phyloP scores from a whole-genome alignment of 75 land plant genomes.

The Cunninghamia lanceolata region DNA sequence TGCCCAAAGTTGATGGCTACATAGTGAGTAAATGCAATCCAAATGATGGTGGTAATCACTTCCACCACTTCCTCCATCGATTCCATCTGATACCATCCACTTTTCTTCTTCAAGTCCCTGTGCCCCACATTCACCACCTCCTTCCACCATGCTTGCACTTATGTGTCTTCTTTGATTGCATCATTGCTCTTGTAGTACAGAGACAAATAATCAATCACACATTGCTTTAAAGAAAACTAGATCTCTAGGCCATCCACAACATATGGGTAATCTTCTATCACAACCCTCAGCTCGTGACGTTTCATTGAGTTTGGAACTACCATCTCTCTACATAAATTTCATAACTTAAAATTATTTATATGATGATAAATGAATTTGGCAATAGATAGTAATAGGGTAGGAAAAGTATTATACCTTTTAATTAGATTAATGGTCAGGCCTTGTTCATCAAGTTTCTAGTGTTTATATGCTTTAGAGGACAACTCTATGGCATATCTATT shows the following conservation, averaged over 20 bases:
- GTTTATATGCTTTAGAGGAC: slow-evolving; percentile 45
- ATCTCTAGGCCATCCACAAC: slow-evolving; percentile 53
- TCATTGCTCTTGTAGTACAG: no score
- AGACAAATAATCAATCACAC: background rate
- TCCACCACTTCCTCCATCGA: background rate
- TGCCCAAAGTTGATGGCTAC: slow-evolving; percentile 39
- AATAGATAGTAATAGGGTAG: background rate
- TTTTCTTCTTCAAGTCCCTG: no score
- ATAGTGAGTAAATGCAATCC: slow-evolving; percentile 46
- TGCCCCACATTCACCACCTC: no score
- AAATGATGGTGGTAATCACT: slow-evolving; percentile 19
- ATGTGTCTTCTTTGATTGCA: no score
- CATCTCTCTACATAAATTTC: slow-evolving; percentile 35
- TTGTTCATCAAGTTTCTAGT: slow-evolving; percentile 53
- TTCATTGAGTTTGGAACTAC: slow-evolving; percentile 38
- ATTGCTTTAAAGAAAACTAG: background rate
- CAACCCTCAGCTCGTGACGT: slow-evolving; percentile 36
- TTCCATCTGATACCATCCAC: slow-evolving; percentile 21
- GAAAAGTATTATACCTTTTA: slow-evolving; percentile 25
- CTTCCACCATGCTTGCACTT: no score
- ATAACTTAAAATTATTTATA: no score
- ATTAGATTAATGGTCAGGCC: slow-evolving; percentile 59
- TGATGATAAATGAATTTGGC: background rate
- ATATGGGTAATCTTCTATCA: slow-evolving; percentile 53
- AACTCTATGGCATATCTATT: slow-evolving; percentile 44